A percentile compares a stretch with the other conserved stretches of the same genome.
These are phyloP conservation scores for Gossypium laxum DNA, from an alignment of 441 rosid genomes.

Conservation along the genomic window DNA sequence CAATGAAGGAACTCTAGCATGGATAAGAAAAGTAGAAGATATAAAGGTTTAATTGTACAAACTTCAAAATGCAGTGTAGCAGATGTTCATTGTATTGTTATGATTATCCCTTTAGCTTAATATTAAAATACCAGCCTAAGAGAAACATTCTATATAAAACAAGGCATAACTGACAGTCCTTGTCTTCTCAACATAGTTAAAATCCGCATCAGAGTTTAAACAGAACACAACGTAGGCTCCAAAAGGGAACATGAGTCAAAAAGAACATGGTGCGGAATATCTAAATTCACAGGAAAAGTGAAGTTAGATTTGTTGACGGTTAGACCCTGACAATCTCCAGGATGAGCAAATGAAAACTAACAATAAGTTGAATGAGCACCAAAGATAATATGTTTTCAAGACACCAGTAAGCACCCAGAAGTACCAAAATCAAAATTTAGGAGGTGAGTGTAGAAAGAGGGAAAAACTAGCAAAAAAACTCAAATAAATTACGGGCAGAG, in stretches of 20 bases:
- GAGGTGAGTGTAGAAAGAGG: not conserved
- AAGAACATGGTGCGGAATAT: not conserved
- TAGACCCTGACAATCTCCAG: not conserved
- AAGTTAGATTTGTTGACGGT: not conserved
- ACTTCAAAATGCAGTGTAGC: not conserved
- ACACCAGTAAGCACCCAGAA: not conserved
- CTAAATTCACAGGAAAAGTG: not conserved
- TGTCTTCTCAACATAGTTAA: not conserved
- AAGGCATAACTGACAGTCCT: not conserved
- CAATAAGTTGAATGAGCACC: not conserved
- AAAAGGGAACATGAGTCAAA: not conserved
- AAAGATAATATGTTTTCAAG: not conserved
- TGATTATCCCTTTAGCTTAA: not conserved
- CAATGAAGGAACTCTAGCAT: not conserved
- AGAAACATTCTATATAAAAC: not conserved
- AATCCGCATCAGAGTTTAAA: not conserved
- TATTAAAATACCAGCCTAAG: conserved; percentile 1
- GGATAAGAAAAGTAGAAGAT: conserved; percentile 6
- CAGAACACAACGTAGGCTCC: not conserved
- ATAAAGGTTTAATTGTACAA: not conserved
- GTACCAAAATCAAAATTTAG: not conserved
- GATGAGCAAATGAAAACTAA: not conserved
- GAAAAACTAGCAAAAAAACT: not conserved
- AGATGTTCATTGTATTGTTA: not conserved
- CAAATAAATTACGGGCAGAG: not conserved